Base-by-base conservation (phyloP, 225 moss, liverwort and hornwort species). In the Bryoerythrophyllum caledonicum region DNA sequence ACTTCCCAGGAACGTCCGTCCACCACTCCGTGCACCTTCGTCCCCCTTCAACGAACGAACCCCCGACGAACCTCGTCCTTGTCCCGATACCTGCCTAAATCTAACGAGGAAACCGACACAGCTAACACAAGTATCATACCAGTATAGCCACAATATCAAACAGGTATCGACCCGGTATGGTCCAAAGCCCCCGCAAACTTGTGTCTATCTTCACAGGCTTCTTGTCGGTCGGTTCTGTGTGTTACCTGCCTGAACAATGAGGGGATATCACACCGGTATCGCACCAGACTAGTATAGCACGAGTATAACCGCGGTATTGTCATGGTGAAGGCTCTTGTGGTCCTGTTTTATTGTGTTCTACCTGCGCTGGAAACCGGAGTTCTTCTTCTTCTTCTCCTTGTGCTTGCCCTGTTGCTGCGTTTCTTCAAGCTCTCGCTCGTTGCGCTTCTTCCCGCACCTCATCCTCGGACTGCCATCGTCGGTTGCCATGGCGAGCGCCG, bases 401-500 rank as follows among this genome's bases (percentile, higher is more conserved):
- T 52, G 4, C 7, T 23, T 9, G 17, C 48, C 19, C 17, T 23
- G 23, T 24, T 19, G 21, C 14, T 49, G 63, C 17, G 7, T 61
- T 19, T 32, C 13, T 34, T 65, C 34, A 27, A 51, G 57, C 65
- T 52, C 41, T 6, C 34, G 38, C 23, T 70, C n/a, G 41, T 48
- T 8, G 65, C 7, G 40, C 26, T 8, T 13, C 35, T 16, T 9
- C 0, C 52, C 8, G 12, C 4, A 1, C 8, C 7, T 27, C 17
- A 21, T 11, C 15, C 28, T 63, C 30, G 0, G 10, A 59, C 65
- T 64, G 40, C 12, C 51, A 14, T 71, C 35, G 1, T 76, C 28
- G 77, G 44, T 65, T 69, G 63, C 64, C 5, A 84, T 84, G 84
- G 65, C 84, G 3, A 76, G 73, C 55, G 13, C 54, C 68, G 74